Base-by-base conservation (phyloP, 2,329 filamentous ascomycete species). In the Epichloe festucae region DNA sequence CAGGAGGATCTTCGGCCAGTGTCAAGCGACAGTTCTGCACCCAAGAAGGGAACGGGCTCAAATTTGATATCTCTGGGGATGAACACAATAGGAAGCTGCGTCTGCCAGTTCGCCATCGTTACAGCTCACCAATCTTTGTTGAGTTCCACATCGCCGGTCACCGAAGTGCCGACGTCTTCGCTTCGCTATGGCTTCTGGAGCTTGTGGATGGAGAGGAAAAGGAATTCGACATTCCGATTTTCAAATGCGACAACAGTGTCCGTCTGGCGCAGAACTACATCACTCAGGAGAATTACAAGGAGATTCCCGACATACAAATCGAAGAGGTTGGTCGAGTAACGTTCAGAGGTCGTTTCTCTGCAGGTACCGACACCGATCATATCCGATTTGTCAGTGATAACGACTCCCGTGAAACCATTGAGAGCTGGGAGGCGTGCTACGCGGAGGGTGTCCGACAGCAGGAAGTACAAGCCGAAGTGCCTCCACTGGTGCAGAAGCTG, bases 241-340 rank as follows among this genome's bases (percentile, higher is more conserved):
- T 89, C 86, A 83, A 78, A 48, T 95, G 89, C 23, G 76, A 85
- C 59, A 85, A 87, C 52, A 75, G 83, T 0, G 73, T 79, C 54
- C 81, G 91, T 4, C 73, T 97, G 11, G 87, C 86, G 0, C 91
- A 97, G 63, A 97, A 95, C 64, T 96, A 91, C 66, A 85, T 96
- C 60, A 95, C 88, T 0, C 81, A 89, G 54, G 75, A 83, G 17
- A 95, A 93, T 62, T 82, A 78, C 64, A 68, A 73, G 10, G 70
- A 77, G 2, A 76, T 88, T 12, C 85, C 87, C 0, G 87, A 89
- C 44, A 74, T 95, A 1, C 77, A 89, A 45, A 74, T 95, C 12
- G 75, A 87, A 54, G 85, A 93, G 64, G 73, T 95, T 39, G 91
- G 91, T 1, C 83, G 89, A 2, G 71, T 97, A 12, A 79, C 81